phyloP scores from a whole-genome alignment of 345 rosid genomes.

The Camelina hispida region DNA sequence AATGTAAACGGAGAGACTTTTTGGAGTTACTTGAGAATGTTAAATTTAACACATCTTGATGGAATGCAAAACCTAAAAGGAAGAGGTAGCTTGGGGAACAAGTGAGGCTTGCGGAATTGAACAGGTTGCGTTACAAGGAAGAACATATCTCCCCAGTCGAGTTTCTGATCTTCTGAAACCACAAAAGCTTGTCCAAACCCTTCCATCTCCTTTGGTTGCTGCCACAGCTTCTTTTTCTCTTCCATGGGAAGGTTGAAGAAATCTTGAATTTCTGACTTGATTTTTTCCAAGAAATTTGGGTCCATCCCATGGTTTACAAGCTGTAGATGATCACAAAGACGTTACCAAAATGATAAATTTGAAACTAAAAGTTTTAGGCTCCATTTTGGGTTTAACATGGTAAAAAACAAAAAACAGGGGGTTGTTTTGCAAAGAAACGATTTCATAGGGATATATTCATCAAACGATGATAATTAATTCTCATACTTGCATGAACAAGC shows the following conservation, averaged over 20 bases:
- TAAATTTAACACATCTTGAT: background rate
- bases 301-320: constrained; percentile 47
- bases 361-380: background rate
- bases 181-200: constrained; percentile 48
- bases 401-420: background rate
- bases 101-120: constrained; percentile 41
- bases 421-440: background rate
- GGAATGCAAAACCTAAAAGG: constrained; percentile 43
- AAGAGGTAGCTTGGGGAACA: constrained; percentile 48
- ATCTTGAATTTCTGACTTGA: constrained; percentile 39
- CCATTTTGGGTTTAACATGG: background rate
- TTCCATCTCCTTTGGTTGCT: constrained; percentile 34
- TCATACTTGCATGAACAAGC: background rate
- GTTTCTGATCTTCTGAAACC: constrained; percentile 46
- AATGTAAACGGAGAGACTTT: background rate
- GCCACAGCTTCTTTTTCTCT: constrained; percentile 46
- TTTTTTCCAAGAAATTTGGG: constrained; percentile 31
- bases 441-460: background rate
- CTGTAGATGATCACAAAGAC: constrained; percentile 15
- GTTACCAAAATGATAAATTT: background rate
- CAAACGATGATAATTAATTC: background rate
- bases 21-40: constrained; percentile 3
- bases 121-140: constrained; percentile 36
- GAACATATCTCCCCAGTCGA: constrained; percentile 49
- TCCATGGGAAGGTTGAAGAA: constrained; percentile 47